Base-by-base conservation (phyloP, 202 grass and related monocot genomes). In the Brachypodium distachyon region DNA sequence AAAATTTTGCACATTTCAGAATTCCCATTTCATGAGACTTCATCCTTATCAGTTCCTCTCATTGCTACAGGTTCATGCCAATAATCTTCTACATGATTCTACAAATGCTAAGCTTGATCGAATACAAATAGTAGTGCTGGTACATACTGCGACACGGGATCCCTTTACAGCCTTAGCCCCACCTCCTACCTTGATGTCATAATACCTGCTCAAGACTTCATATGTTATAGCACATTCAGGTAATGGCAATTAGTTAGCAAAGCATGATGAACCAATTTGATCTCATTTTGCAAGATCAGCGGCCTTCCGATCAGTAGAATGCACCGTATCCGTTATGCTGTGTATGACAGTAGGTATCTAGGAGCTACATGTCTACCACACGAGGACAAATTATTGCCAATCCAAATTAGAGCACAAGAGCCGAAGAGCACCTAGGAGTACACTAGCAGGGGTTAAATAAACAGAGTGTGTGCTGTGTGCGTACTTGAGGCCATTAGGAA, bases 401-500 rank as follows among this genome's bases (percentile, higher is more conserved):
- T 65, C 36, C 36, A 41, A 40, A 23, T 64, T 3, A 12, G 27
- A 40, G 23, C 5, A 65, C 13, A 23, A 1, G 73, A 37, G 0
- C 0, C 31, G 37, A 26, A 65, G 12, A 42, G 61, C 11, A 17
- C 21, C 61, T 64, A 38, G 13, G 10, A 42, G 13, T 17, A 46
- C 3, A 67, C 4, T 14, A 68, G 40, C 7, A 9, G 1, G 27
- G 25, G 40, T 7, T 18, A 28, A 69, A 64, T 31, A 42, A 36
- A 37, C 2, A 61, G 5, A 4, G 44, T 62, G 64, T 68, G 55
- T n/a, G n/a, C n/a, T n/a, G n/a, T n/a, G 22, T 21, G 61, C 89
- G 64, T 90, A 94, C 95, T 98, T 98, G 12, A 98, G 92, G 41
- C 95, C 95, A 83, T 89, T 94, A 55, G 91, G 85, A 36, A 94